Percentiles rank a stretch among this genome's conserved stretches.
Conservation (phyloP, 2,329 filamentous ascomycete species). For the Aspergillus intermedius region DNA sequence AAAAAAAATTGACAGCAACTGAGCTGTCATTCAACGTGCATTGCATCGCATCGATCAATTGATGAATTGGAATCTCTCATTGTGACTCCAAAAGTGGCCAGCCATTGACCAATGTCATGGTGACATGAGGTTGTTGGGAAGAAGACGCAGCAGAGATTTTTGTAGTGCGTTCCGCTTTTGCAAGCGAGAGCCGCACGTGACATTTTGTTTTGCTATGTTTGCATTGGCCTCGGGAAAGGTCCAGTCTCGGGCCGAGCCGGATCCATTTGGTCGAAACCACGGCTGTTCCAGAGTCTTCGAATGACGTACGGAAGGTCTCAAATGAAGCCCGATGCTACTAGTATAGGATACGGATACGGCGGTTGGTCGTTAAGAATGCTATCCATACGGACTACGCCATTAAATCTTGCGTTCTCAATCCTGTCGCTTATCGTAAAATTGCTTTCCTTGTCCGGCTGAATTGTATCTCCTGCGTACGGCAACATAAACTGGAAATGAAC, state of each 20-base stretch:
- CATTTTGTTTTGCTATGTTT: background rate
- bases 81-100: background rate
- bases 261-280: conserved; percentile 1
- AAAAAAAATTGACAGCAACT: background rate
- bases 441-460: too few relatives aligned
- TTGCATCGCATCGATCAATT: background rate
- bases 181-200: background rate
- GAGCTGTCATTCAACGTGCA: background rate
- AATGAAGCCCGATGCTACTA: background rate
- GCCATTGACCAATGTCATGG: background rate
- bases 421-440: too few relatives aligned
- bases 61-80: background rate
- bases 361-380: too few relatives aligned
- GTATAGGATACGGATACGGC: too few relatives aligned
- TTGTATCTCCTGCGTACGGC: too few relatives aligned
- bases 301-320: too few relatives aligned
- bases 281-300: background rate
- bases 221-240: background rate
- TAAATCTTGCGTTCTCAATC: too few relatives aligned
- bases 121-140: background rate
- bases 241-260: conserved; percentile 7
- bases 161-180: background rate
- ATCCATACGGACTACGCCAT: too few relatives aligned
- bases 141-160: background rate
- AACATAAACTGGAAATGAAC: too few relatives aligned